These are phyloP conservation scores for Pythium grandisporangium DNA, from an alignment of 352 stramenopile species.

Conservation along the genomic window DNA sequence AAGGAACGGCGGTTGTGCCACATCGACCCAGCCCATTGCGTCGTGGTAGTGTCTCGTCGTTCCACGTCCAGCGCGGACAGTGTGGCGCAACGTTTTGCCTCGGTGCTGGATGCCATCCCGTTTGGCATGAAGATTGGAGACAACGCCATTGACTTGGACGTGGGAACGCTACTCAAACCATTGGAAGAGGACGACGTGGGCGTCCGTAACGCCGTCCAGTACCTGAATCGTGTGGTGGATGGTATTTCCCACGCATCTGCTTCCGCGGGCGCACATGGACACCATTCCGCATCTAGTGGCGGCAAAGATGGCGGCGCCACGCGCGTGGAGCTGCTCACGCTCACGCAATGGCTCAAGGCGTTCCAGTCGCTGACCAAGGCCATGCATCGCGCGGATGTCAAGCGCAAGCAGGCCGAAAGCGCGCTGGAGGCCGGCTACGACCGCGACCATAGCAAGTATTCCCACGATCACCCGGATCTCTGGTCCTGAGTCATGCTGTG, in stretches of 20 bases:
- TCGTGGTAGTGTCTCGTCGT: constrained; percentile 39
- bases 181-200: constrained; percentile 50
- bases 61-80: constrained; percentile 18
- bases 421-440: neutral
- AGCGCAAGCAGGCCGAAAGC: constrained; percentile 7
- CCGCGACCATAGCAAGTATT: constrained; percentile 1
- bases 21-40: constrained; percentile 56
- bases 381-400: constrained; percentile 43
- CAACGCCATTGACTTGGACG: constrained; percentile 16
- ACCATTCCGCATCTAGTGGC: constrained; percentile 1
- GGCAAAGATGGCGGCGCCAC: constrained; percentile 22
- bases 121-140: constrained; percentile 19
- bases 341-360: constrained; percentile 50
- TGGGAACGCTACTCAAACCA: constrained; percentile 26
- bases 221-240: constrained; percentile 52
- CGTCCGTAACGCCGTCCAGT: constrained; percentile 40
- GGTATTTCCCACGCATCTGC: constrained; percentile 26
- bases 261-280: too few relatives aligned
- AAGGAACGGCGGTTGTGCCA: constrained; percentile 67
- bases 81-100: constrained; percentile 23
- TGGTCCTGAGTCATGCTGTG: constrained; percentile 10
- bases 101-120: constrained; percentile 28
- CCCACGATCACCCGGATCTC: constrained; percentile 9
- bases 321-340: constrained; percentile 40
- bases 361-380: constrained; percentile 51